These are phyloP conservation scores for Syncephalastrum contaminatum DNA, from an alignment of 371 early-diverging fungal genomes.

Conservation along the genomic window DNA sequence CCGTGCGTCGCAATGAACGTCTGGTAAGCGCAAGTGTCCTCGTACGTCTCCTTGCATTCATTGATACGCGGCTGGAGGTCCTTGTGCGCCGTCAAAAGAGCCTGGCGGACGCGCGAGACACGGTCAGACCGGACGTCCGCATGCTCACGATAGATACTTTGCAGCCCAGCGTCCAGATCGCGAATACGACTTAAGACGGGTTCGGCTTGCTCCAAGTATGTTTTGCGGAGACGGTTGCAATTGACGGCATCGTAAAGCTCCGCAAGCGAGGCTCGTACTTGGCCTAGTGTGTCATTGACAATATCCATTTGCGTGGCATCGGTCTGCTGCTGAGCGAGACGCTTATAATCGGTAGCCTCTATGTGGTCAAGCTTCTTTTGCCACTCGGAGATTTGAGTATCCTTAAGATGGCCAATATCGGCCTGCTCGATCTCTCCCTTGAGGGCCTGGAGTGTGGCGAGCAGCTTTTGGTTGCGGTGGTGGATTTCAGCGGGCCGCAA, in stretches of 20 bases:
- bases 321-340: conserved; percentile 8
- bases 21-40: conserved; percentile 41
- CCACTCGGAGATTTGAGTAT: conserved; percentile 36
- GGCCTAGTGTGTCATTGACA: conserved; percentile 28
- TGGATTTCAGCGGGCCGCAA: conserved; percentile 33
- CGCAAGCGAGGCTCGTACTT: conserved; percentile 28
- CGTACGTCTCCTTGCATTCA: conserved; percentile 42
- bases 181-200: no score
- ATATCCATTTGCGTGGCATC: conserved; percentile 22
- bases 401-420: conserved; percentile 20
- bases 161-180: no score
- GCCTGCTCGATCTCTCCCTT: conserved; percentile 18
- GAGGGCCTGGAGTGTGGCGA: conserved; percentile 17
- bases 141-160: conserved; percentile 22
- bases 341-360: conserved; percentile 28
- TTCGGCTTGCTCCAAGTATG: conserved; percentile 22
- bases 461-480: conserved; percentile 19
- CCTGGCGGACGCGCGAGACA: conserved; percentile 16
- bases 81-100: conserved; percentile 20
- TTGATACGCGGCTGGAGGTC: conserved; percentile 24
- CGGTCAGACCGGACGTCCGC: conserved; percentile 7
- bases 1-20: conserved; percentile 28
- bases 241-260: conserved; percentile 42
- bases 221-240: conserved; percentile 39
- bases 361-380: conserved; percentile 36